Base-by-base conservation (phyloP, 352 stramenopile genomes). In the Globisporangium recalcitrans region DNA sequence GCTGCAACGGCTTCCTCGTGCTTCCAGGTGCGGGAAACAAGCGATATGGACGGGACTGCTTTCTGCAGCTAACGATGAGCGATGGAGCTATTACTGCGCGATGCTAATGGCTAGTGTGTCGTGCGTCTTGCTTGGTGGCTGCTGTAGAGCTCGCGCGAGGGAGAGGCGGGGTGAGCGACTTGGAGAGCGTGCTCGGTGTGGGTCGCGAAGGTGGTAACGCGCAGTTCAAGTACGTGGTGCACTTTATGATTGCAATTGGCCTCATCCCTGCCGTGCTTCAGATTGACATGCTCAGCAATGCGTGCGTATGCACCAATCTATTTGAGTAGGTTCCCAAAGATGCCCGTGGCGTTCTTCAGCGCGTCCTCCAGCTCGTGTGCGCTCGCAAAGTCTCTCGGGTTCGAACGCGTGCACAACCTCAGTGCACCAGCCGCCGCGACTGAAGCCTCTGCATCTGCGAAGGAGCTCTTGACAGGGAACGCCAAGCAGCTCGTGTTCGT, bases 321-420 rank as follows among this genome's bases (percentile, higher is more conserved):
- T 10, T 49, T 5, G 16, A n/a, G 6, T 31, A 92, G 82, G 52
- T 89, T 78, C 52, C 77, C 75, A 8, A 80, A 79, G 59, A 71
- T 90, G 60, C 80, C 83, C 4, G 69, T 88, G 57, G 71, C 72
- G 8, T 80, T 90, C 36, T 87, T 85, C 63, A 88, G 74, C 46
- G 52, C 71, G 14, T 87, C 74, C 1, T 27, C 68, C 21, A 62
- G 59, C 16, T 63, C 75, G 19, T 64, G 74, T 48, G 47, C 69
- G 13, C n/a, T 73, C 27, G 73, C 65, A 5, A 72, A 75, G n/a
- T 40, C 49, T 6, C 58, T 75, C 11, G 72, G 74, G 27, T 59
- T 88, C 11, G n/a, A 52, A 13, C 52, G 68, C 0, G 77, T 90
- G 7, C 61, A 74, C 16, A 27, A 68, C 6, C 46, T 78, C 4